Evolutionary conservation across 805 yeast genomes (phyloP).

Genomic region (Saccharomycopsis guyanensis): DNA sequence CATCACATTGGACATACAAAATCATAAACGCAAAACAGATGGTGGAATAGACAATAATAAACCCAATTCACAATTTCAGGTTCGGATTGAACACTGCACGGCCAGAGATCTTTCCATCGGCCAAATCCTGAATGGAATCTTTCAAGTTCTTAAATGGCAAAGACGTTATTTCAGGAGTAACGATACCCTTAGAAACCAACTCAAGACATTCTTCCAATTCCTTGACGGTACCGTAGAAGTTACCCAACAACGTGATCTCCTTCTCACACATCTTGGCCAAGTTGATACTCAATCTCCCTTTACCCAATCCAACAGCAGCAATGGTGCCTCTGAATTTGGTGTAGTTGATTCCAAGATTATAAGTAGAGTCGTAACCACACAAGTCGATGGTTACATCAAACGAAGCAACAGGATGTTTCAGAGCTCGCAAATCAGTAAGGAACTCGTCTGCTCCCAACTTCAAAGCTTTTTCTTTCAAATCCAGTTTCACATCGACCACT

Average conservation of each 20-base stretch:
- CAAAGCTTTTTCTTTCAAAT: conserved; percentile 26
- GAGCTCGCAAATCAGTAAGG: conserved; percentile 23
- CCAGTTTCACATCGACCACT: conserved; percentile 26
- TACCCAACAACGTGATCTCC: conserved; percentile 34
- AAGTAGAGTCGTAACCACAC: conserved; percentile 23
- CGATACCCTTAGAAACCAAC: conserved; percentile 34
- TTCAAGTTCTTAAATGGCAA: conserved; percentile 32
- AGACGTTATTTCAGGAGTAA: conserved; percentile 31
- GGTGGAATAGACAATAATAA: no score
- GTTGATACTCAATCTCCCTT: conserved; percentile 27
- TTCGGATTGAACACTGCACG: conserved; percentile 29
- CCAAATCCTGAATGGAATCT: conserved; percentile 30
- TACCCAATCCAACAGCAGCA: conserved; percentile 38
- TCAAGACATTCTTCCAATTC: conserved; percentile 38
- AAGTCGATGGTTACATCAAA: conserved; percentile 32
- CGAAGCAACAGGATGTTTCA: conserved; percentile 26
- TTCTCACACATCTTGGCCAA: conserved; percentile 34
- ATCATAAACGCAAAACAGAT: no score
- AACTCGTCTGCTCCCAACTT: conserved; percentile 37
- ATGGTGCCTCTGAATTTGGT: conserved; percentile 33
- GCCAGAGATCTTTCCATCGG: conserved; percentile 34
- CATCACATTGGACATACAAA: no score
- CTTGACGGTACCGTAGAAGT: conserved; percentile 38
- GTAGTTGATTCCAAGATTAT: conserved; percentile 26
- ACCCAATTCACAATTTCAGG: no score